Base-by-base conservation (phyloP, 495 filamentous ascomycete genomes). In the Penicillium bialowiezense region DNA sequence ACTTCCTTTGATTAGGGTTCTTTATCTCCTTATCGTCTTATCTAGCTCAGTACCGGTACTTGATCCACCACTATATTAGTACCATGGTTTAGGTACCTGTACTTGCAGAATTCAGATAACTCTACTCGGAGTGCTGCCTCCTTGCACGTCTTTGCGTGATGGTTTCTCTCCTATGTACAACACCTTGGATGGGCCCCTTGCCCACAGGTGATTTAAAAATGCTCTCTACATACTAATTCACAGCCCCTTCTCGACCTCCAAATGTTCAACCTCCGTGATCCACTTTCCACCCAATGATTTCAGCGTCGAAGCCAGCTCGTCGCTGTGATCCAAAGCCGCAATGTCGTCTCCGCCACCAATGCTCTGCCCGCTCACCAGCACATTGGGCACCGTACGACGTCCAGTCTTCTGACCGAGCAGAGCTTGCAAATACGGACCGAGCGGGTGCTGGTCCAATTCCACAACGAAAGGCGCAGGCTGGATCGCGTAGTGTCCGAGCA, bases 271-370 rank as follows among this genome's bases (percentile, higher is more conserved):
- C 12, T 84, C 73, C 52, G 84, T 62, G 28, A 90, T 67, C 62
- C 81, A 77, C 62, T 87, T 88, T 1, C 87, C 87, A 29, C 80
- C 91, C 70, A 96, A 70, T 8, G 69, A 75, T 65, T 78, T 81
- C 48, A 98, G 76, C 58, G 83, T 92, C 31, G 82, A 83, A 23
- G 79, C 74, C 48, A 98, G 70, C 47, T 76, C 79, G 52, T 83
- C 84, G n/a, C 78, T 77, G 33, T 70, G 59, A 62, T 95, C 84
- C 50, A 97, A 64, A 19, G 78, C 84, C 32, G 80, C 78, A 48
- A 97, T 79, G 28, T 96, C 90, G 59, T 97, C 92, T 36, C 90
- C 84, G 21, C 93, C 93, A 20, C 93, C 93, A 53, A 97, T 91
- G 59, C 87, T 93, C 64, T 84, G 83, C 4, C 89, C 93, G 58